phyloP scores from a whole-genome alignment of 2,329 filamentous ascomycete species.

The Immersiporthe knoxdaviesiana region DNA sequence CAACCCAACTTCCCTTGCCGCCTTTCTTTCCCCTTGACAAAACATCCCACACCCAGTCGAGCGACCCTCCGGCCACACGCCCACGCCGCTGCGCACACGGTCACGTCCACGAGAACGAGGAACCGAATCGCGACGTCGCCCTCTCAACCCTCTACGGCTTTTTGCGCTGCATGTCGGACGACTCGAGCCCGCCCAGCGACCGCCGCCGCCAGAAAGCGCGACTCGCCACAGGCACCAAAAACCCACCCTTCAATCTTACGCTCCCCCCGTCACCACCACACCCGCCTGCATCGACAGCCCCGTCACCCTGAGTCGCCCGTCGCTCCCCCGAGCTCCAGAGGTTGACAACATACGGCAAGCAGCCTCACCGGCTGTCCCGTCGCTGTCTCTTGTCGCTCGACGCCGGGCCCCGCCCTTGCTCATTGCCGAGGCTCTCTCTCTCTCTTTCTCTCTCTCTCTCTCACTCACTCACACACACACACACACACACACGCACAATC shows the following conservation, averaged over 20 bases:
- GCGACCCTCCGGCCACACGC: constrained; percentile 3
- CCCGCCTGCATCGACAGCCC: constrained; percentile 12
- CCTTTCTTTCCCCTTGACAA: constrained; percentile 21
- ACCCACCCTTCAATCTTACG: constrained; percentile 13
- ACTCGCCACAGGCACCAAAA: constrained; percentile 19
- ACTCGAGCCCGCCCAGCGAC: constrained; percentile 15
- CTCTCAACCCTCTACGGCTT: constrained; percentile 6
- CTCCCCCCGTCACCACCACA: constrained; percentile 15
- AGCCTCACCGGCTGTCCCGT: constrained; percentile 20
- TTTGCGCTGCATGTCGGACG: constrained; percentile 20
- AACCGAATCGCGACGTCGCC: constrained; percentile 18
- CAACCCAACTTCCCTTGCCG: constrained; percentile 25
- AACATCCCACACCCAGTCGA: constrained; percentile 16
- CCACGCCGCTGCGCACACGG: constrained; percentile 12
- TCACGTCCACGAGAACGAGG: constrained; percentile 10
- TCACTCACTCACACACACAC: no score
- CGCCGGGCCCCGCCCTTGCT: constrained; percentile 3
- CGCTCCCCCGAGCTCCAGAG: background rate
- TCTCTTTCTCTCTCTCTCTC: no score
- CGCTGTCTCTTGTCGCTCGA: constrained; percentile 7
- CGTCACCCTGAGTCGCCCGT: constrained; percentile 15
- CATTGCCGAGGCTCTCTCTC: constrained; percentile 15
- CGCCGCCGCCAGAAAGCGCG: constrained; percentile 21
- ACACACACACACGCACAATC: no score
- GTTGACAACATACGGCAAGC: constrained; percentile 6